These are phyloP conservation scores for Suaeda aralocaspica DNA, from an alignment of 148 eudicot genomes.

Conservation along the genomic window DNA sequence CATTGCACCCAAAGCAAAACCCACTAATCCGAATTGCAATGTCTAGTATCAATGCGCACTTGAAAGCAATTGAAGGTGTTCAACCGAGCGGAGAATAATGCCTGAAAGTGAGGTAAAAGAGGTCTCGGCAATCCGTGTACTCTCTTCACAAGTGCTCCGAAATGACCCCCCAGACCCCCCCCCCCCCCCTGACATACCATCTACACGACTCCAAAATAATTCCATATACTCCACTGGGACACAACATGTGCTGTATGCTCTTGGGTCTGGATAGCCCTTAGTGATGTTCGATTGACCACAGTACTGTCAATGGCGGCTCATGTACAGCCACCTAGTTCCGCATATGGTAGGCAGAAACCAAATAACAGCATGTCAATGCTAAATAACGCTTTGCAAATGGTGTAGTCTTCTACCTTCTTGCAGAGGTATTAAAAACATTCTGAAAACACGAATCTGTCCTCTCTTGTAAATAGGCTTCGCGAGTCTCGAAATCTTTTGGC, in stretches of 20 bases:
- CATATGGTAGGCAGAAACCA: conserved; percentile 31
- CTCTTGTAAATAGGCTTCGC: background rate
- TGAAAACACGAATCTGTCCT: conserved; percentile 23
- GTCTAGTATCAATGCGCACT: conserved; percentile 34
- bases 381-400: conserved; percentile 38
- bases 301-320: conserved; percentile 41
- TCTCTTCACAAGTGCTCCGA: conserved; percentile 33
- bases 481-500: background rate
- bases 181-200: too few relatives aligned
- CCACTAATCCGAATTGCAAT: conserved; percentile 37
- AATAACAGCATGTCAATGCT: conserved; percentile 41
- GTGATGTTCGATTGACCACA: conserved; percentile 39
- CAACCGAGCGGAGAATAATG: conserved; percentile 33
- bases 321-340: conserved; percentile 39
- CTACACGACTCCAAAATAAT: conserved; percentile 42
- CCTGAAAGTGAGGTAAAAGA: conserved; percentile 28
- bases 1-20: conserved; percentile 43
- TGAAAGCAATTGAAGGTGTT: conserved; percentile 38
- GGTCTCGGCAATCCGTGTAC: conserved; percentile 40
- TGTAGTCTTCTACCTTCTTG: conserved; percentile 41
- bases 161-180: too few relatives aligned
- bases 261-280: conserved; percentile 30
- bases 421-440: conserved; percentile 26
- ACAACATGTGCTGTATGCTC: conserved; percentile 41
- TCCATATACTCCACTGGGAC: conserved; percentile 43